Conservation (phyloP, 2,329 filamentous ascomycete genomes). For the Monilinia vaccinii-corymbosi region DNA sequence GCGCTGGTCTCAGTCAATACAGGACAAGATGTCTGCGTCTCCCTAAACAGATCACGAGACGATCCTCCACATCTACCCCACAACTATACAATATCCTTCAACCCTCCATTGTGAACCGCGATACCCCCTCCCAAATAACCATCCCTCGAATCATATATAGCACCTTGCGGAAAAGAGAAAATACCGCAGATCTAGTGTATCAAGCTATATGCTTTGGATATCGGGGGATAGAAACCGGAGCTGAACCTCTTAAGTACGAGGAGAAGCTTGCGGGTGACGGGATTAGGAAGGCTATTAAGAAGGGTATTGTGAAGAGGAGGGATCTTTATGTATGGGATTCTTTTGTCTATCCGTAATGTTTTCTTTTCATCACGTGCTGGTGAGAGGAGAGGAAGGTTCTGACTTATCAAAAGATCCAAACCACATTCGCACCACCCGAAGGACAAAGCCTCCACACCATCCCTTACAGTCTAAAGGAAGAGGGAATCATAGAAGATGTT, state of each 20-base stretch:
- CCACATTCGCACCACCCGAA: constrained; percentile 63
- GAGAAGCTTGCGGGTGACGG: constrained; percentile 63
- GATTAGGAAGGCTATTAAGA: constrained; percentile 49
- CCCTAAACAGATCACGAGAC: not conserved
- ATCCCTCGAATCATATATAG: constrained; percentile 60
- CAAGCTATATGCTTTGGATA: constrained; percentile 61
- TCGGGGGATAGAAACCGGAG: constrained; percentile 66
- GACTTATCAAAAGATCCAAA: constrained; percentile 52
- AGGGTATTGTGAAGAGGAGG: constrained; percentile 47
- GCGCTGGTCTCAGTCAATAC: not conserved
- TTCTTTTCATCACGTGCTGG: not conserved
- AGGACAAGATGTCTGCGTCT: not conserved
- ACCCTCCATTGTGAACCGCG: not conserved
- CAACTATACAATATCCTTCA: not conserved
- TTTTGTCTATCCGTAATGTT: not conserved
- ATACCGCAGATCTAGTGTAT: constrained; percentile 58
- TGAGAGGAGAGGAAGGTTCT: not conserved
- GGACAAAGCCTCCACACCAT: constrained; percentile 49
- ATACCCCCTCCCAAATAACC: constrained; percentile 15
- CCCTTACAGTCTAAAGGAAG: not conserved
- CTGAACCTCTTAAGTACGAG: constrained; percentile 69
- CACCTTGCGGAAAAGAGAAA: constrained; percentile 76
- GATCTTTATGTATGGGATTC: constrained; percentile 51
- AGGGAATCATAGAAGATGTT: too few relatives aligned
- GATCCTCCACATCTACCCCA: not conserved